Base-by-base conservation (phyloP, 1,284 basidiomycete species). In the Neolentinus lepideus region DNA sequence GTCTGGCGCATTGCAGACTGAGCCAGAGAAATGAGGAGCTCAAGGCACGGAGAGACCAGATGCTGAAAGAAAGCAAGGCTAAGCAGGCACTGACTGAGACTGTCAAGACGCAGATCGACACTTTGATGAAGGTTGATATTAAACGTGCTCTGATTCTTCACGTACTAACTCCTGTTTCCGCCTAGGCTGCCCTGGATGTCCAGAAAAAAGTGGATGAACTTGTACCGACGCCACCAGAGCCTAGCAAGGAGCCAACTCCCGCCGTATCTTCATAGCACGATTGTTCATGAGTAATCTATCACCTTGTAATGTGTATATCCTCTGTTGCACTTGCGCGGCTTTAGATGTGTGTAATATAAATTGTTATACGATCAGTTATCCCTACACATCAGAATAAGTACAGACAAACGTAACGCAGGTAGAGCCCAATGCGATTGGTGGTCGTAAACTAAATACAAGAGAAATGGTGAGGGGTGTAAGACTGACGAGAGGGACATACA, bases 121-220 rank as follows among this genome's bases (percentile, higher is more conserved):
- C 74, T 2, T 75, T 90, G 43, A 78, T 86, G 67, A 91, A 89
- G 81, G 88, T 84, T 55, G 27, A 66, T 21, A 11, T 45, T 29
- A 1, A 21, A 33, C n/a, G 36, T 35, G 19, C 24, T 14, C 8
- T 43, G 8, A 12, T 31, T 12, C 29, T 31, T 31, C 22, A n/a
- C 36, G 19, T 43, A 11, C 11, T 26, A 29, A 8, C 35, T 52
- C 45, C 35, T 53, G 54, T 24, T 31, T 21, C 11, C 47, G 36
- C 54, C 55, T 62, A 89, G 86, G 78, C 80, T 47, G 85, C 86
- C 3, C 70, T 78, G 43, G 88, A 89, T 25, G 80, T 81, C 47
- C 83, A 88, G 64, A 88, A 83, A 72, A 87, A 84, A 65, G 84
- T 90, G 1, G 79, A 84, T 60, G 83, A 86, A 53, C 74, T 90